A percentile compares a stretch with the other conserved stretches of the same genome.
phyloP scores from a whole-genome alignment of 2,329 filamentous ascomycete genomes.

The Pseudodiploospora longispora region DNA sequence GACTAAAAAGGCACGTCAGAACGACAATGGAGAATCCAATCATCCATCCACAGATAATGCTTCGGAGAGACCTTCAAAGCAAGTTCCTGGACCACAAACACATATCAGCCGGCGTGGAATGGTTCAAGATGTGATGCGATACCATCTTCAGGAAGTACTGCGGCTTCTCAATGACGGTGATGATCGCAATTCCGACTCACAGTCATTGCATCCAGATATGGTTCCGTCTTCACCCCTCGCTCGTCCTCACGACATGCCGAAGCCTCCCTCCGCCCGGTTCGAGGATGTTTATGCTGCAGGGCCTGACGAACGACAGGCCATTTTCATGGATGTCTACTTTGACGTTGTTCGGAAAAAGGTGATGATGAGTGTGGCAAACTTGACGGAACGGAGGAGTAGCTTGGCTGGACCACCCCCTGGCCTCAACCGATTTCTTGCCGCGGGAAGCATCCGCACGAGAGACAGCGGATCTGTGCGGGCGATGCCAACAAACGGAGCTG shows the following conservation, averaged over 20 bases:
- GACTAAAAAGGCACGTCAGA: conserved; percentile 9
- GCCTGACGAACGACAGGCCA: conserved; percentile 40
- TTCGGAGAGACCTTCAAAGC: neutral
- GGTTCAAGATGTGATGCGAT: conserved; percentile 38
- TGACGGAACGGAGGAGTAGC: conserved; percentile 18
- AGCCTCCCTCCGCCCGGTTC: conserved; percentile 23
- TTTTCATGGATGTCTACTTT: conserved; percentile 48
- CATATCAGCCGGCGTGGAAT: conserved; percentile 23
- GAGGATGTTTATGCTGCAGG: conserved; percentile 38
- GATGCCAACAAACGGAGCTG: conserved; percentile 8
- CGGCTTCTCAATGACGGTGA: conserved; percentile 35
- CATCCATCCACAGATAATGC: neutral
- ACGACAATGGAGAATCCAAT: neutral
- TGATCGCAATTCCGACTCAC: conserved; percentile 18
- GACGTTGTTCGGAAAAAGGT: conserved; percentile 33
- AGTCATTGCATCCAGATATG: conserved; percentile 14
- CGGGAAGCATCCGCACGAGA: conserved; percentile 10
- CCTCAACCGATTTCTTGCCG: conserved; percentile 3
- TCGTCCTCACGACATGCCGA: neutral
- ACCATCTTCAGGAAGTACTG: conserved; percentile 42
- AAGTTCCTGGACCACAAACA: neutral
- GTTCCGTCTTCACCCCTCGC: conserved; percentile 9
- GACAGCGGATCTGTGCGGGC: conserved; percentile 14
- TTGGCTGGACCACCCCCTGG: conserved; percentile 16
- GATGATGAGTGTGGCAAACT: conserved; percentile 23